Evolutionary conservation across 2,329 filamentous ascomycete species (phyloP).

Genomic region (Alternaria angustiovoidea): DNA sequence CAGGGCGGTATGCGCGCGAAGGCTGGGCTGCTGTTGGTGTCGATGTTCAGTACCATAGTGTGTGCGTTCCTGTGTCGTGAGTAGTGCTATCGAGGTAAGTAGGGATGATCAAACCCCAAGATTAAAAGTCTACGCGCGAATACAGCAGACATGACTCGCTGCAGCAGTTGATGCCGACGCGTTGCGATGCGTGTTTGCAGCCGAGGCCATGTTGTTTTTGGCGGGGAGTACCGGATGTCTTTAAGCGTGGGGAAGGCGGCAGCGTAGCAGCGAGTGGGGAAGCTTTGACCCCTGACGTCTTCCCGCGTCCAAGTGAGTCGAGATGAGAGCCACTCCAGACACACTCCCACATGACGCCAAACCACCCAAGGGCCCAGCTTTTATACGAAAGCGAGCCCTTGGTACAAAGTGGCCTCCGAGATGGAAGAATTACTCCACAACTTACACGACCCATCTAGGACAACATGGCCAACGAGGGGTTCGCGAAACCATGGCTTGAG

Average conservation of each 20-base stretch:
- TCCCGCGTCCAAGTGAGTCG: background rate
- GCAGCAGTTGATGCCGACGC: conserved; percentile 25
- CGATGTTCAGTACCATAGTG: conserved; percentile 28
- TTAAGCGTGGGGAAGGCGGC: conserved; percentile 27
- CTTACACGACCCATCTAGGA: background rate
- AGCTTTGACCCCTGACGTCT: conserved; percentile 18
- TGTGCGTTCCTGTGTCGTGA: background rate
- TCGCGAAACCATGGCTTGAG: conserved; percentile 43
- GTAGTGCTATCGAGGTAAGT: background rate
- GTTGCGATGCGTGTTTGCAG: conserved; percentile 8
- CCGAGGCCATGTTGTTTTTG: conserved; percentile 17
- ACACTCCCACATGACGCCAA: background rate
- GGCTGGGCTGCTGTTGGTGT: conserved; percentile 45
- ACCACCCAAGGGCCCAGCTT: background rate
- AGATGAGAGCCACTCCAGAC: background rate
- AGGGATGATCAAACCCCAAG: conserved; percentile 8
- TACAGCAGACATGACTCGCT: conserved; percentile 26
- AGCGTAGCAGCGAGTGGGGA: background rate
- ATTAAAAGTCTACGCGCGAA: conserved; percentile 13
- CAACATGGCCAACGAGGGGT: conserved; percentile 26
- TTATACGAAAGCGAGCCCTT: background rate
- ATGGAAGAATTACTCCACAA: background rate
- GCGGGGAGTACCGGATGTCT: conserved; percentile 32
- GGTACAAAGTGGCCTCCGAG: background rate
- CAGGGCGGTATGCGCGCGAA: conserved; percentile 53